These are phyloP conservation scores for Paramecium tetraurelia DNA, from an alignment of 73 alveolate genomes.

Conservation along the genomic window DNA sequence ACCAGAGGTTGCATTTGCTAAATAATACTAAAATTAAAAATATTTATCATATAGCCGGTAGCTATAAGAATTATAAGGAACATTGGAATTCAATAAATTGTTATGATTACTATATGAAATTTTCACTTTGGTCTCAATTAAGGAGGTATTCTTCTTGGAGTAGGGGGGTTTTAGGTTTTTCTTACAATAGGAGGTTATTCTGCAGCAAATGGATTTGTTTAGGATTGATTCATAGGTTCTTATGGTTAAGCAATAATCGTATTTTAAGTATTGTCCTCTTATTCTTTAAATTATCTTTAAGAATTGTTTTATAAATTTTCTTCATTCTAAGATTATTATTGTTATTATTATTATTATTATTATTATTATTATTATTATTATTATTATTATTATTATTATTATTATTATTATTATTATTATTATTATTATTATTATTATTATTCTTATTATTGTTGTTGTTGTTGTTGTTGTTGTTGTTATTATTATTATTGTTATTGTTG, in stretches of 20 bases:
- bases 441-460: background rate
- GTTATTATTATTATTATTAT: too few species aligned
- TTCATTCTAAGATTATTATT: background rate
- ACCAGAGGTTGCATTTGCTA: background rate
- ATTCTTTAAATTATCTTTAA: background rate
- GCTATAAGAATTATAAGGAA: background rate
- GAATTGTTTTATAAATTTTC: background rate
- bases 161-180: background rate
- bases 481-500: background rate
- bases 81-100: background rate
- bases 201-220: background rate
- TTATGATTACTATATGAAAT: background rate
- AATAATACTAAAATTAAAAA: background rate
- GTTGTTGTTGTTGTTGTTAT: background rate
- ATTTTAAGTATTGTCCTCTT: background rate
- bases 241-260: background rate
- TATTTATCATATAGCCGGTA: background rate
- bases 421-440: background rate
- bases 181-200: background rate
- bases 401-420: background rate
- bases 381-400: too few species aligned
- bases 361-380: too few species aligned
- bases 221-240: background rate
- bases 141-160: slow-evolving; percentile 21
- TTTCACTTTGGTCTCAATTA: background rate